These are phyloP conservation scores for Annulohypoxylon moriforme DNA, from an alignment of 495 filamentous ascomycete species.

Conservation along the genomic window DNA sequence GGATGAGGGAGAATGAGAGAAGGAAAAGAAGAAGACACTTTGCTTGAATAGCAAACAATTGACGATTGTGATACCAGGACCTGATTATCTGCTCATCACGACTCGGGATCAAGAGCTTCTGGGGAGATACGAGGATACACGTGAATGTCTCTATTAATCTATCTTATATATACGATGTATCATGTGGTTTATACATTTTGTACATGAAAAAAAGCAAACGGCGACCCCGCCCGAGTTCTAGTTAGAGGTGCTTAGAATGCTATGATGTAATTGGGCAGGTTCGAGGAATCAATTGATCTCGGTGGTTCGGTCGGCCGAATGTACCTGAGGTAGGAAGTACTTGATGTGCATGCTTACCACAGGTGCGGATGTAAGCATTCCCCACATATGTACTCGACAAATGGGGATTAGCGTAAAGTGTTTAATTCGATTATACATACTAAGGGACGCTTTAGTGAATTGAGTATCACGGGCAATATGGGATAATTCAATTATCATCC, in stretches of 20 bases:
- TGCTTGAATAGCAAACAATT: conserved; percentile 23
- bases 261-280: conserved; percentile 43
- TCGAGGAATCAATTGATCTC: conserved; percentile 17
- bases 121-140: conserved; percentile 4
- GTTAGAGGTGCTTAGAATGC: conserved; percentile 2
- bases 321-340: not conserved
- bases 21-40: conserved; percentile 3
- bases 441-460: not conserved
- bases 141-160: not conserved
- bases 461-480: too few relatives aligned
- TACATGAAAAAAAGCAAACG: conserved; percentile 16
- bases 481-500: too few relatives aligned
- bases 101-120: conserved; percentile 5
- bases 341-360: not conserved
- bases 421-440: not conserved
- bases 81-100: conserved; percentile 19
- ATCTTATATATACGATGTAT: conserved; percentile 11
- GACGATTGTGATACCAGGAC: conserved; percentile 7
- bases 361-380: too few relatives aligned
- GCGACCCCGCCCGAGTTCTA: conserved; percentile 29
- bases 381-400: not conserved
- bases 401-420: not conserved
- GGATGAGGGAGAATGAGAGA: not conserved
- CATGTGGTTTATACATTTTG: conserved; percentile 22
- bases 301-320: conserved; percentile 44